These are phyloP conservation scores for Petunia axillaris DNA, from an alignment of 257 asterid species.

Conservation along the genomic window DNA sequence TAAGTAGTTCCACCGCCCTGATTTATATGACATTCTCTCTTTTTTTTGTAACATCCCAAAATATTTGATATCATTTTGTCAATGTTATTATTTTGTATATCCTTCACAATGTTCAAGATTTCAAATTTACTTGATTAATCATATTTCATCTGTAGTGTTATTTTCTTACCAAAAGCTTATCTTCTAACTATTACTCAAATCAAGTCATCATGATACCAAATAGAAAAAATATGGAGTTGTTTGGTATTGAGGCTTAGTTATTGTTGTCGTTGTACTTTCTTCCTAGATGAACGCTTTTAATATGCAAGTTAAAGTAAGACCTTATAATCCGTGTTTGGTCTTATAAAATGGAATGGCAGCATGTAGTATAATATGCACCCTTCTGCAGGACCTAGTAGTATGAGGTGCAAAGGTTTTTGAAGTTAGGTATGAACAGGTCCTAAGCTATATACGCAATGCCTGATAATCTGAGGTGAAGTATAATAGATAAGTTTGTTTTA, in stretches of 20 bases:
- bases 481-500: background rate
- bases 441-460: background rate
- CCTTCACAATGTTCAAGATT: background rate
- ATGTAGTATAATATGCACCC: background rate
- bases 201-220: too few species aligned
- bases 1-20: background rate
- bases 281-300: background rate
- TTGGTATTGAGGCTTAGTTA: too few species aligned
- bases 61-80: background rate
- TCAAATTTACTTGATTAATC: background rate
- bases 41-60: background rate
- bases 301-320: background rate
- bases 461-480: constrained; percentile 1
- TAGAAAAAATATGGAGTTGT: too few species aligned
- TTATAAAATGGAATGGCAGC: background rate
- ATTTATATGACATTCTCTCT: background rate
- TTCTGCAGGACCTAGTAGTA: background rate
- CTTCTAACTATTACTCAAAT: background rate
- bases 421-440: background rate
- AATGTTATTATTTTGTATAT: background rate
- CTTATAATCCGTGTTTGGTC: background rate
- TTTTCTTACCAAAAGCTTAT: background rate
- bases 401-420: background rate
- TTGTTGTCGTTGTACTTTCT: background rate
- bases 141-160: background rate